Evolutionary conservation across 805 yeast genomes (phyloP).

Genomic region (Candida ortonii): DNA sequence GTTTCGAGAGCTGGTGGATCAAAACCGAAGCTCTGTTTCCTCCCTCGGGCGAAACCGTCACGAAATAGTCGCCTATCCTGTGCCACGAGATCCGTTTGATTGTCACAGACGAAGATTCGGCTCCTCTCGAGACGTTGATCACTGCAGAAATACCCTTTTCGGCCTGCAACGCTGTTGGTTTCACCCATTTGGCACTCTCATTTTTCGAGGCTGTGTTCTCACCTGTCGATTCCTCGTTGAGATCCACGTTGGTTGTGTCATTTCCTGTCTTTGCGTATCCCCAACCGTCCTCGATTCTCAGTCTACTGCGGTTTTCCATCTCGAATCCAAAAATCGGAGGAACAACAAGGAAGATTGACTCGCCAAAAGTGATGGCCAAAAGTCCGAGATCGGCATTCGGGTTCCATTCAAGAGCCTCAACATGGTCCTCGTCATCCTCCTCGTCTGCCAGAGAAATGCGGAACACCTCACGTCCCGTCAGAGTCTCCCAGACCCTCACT

Average conservation of each 20-base stretch:
- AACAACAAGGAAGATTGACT: conserved; percentile 68
- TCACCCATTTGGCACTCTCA: conserved; percentile 76
- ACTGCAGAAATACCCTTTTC: conserved; percentile 69
- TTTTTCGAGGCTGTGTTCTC: conserved; percentile 32
- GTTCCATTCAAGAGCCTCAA: conserved; percentile 85
- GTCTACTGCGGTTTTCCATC: conserved; percentile 75
- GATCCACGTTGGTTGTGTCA: conserved; percentile 28
- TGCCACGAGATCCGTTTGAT: conserved; percentile 92
- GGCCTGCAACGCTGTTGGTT: conserved; percentile 64
- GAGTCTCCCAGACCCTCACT: conserved; percentile 93
- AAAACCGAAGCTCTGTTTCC: conserved; percentile 78
- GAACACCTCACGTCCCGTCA: conserved; percentile 92
- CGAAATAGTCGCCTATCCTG: conserved; percentile 94
- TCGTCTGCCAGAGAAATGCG: conserved; percentile 47
- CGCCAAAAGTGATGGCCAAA: conserved; percentile 82
- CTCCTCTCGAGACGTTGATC: conserved; percentile 48
- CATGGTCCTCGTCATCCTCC: conserved; percentile 67
- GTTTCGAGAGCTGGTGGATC: conserved; percentile 92
- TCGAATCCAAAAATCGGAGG: conserved; percentile 93
- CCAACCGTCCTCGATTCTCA: conserved; percentile 85
- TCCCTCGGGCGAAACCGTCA: conserved; percentile 93
- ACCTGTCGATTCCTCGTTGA: conserved; percentile 26
- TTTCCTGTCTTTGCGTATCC: conserved; percentile 59
- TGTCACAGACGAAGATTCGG: conserved; percentile 46
- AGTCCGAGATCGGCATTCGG: conserved; percentile 75